Base-by-base conservation (phyloP, 306 rosid species). In the Prunus davidiana region DNA sequence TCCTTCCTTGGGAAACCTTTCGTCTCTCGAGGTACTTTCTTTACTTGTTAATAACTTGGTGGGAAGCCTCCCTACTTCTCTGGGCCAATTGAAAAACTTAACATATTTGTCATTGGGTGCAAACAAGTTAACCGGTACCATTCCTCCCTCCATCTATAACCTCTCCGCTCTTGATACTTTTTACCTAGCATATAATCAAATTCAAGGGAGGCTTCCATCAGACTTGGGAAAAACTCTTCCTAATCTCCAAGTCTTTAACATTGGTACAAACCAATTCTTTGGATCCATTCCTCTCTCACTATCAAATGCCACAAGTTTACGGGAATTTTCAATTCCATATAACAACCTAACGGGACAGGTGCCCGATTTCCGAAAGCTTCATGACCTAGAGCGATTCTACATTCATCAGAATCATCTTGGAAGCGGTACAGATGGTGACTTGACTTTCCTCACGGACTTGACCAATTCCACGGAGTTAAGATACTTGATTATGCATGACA, bases 251-350 rank as follows among this genome's bases (percentile, higher is more conserved):
- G 0, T 0, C 10, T 2, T 60, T 2, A 2, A 1, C 34, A 11
- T 60, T 0, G 0, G 0, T 5, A 0, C 0, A 0, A 60, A 60
- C 19, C 19, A 25, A 13, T 25, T 60, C 8, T 11, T 16, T 2
- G 34, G 64, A 24, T 13, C 64, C 8, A 2, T 60, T 4, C 64
- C 10, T 2, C 8, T 60, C 10, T 60, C 64, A 2, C 0, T 60
- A 60, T 24, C 64, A 0, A 60, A 60, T 12, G 1, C 15, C 6
- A 22, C 64, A 2, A 60, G 10, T 25, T 18, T 60, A 22, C 18
- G 0, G 2, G 0, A 0, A 5, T 0, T 24, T 12, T 0, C 0
- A 1, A 4, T 25, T 25, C 18, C 2, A 6, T 1, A 0, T 11
- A 32, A 58, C 10, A 2, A 25, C 0, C 3, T 58, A 0, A 24